Percentiles rank a stretch among this genome's conserved stretches.
Evolutionary conservation across 768 basidiomycete species (phyloP).

Genomic region (Suillus paluster): DNA sequence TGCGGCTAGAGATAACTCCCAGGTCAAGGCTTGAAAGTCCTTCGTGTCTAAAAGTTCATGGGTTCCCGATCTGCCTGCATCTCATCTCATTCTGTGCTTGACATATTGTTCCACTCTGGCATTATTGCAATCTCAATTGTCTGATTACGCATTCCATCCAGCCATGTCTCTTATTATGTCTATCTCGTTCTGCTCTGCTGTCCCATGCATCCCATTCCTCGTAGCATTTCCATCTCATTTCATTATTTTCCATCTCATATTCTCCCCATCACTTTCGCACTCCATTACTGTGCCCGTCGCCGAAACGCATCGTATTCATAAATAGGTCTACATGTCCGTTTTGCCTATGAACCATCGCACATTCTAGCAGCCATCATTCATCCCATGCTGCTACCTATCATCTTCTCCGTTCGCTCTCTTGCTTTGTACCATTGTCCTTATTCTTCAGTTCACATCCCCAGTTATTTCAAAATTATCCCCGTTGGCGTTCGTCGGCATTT

Average conservation of each 20-base stretch:
- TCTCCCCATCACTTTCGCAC: background rate
- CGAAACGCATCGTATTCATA: constrained; percentile 41
- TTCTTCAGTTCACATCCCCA: constrained; percentile 19
- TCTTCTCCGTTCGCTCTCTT: constrained; percentile 17
- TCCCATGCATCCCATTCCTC: constrained; percentile 17
- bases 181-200: constrained; percentile 43
- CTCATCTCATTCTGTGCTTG: constrained; percentile 36
- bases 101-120: constrained; percentile 40
- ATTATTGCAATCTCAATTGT: constrained; percentile 41
- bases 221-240: constrained; percentile 29
- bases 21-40: constrained; percentile 2
- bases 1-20: constrained; percentile 4
- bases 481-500: constrained; percentile 29
- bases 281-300: constrained; percentile 5
- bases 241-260: constrained; percentile 25
- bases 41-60: background rate
- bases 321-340: constrained; percentile 39
- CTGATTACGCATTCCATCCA: constrained; percentile 40
- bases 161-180: constrained; percentile 39
- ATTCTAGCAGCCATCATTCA: constrained; percentile 24
- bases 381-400: constrained; percentile 30
- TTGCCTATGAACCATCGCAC: constrained; percentile 28
- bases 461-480: constrained; percentile 36
- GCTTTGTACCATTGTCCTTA: constrained; percentile 25
- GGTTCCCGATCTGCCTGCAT: constrained; percentile 21